Evolutionary conservation across 352 stramenopile species (phyloP).

Genomic region (Thalassiosira hispida): DNA sequence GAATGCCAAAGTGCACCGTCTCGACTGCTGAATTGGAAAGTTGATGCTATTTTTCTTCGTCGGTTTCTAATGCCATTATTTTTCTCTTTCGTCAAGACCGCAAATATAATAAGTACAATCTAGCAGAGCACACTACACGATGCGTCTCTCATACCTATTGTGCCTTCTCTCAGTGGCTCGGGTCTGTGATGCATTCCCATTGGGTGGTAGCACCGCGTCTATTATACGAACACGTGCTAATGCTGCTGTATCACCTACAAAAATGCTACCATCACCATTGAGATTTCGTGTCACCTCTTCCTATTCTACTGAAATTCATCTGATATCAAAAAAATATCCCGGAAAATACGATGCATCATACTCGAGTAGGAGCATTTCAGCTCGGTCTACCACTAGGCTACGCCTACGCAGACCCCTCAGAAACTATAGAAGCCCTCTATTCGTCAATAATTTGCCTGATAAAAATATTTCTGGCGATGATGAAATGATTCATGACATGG

Average conservation of each 20-base stretch:
- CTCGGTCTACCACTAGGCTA: too few relatives aligned
- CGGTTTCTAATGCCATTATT: too few relatives aligned
- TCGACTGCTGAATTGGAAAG: too few relatives aligned
- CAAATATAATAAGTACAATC: too few relatives aligned
- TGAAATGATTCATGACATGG: constrained; percentile 1
- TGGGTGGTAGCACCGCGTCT: not conserved
- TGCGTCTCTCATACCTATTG: not conserved
- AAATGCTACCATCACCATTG: not conserved
- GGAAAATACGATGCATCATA: not conserved
- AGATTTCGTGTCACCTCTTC: too few relatives aligned
- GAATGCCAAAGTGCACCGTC: too few relatives aligned
- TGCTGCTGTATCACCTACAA: not conserved
- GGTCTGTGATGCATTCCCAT: not conserved
- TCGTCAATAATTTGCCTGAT: not conserved
- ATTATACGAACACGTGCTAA: not conserved
- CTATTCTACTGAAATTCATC: not conserved
- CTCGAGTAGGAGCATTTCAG: not conserved
- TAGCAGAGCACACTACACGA: not conserved
- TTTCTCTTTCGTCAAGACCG: too few relatives aligned
- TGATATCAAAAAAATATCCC: not conserved
- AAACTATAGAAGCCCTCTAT: too few relatives aligned
- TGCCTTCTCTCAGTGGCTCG: not conserved
- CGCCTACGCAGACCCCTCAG: too few relatives aligned
- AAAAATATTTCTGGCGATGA: constrained; percentile 4
- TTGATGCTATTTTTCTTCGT: too few relatives aligned